These are phyloP conservation scores for Talaromyces liani DNA, from an alignment of 495 filamentous ascomycete species.

Conservation along the genomic window DNA sequence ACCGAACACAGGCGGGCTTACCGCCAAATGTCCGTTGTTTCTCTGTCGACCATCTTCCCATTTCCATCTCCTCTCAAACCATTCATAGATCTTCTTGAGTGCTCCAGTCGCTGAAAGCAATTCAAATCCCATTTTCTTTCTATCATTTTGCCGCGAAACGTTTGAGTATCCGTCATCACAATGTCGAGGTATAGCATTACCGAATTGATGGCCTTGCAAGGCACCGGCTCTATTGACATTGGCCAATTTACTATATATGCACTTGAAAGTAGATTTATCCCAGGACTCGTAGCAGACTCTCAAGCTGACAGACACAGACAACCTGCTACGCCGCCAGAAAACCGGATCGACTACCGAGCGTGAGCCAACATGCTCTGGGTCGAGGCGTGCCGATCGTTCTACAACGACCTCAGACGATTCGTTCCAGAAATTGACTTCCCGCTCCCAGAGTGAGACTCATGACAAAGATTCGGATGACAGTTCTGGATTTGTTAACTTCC, in stretches of 20 bases:
- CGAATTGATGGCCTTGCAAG: constrained; percentile 29
- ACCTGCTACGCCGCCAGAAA: constrained; percentile 18
- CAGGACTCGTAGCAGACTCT: too few species aligned
- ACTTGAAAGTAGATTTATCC: constrained; percentile 17
- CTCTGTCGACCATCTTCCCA: background rate
- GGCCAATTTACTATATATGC: constrained; percentile 23
- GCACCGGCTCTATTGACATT: constrained; percentile 21
- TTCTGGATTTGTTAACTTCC: constrained; percentile 41
- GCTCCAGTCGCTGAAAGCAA: background rate
- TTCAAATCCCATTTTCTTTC: background rate
- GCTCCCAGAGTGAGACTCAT: constrained; percentile 19
- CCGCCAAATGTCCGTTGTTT: background rate
- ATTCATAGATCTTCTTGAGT: background rate
- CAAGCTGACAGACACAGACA: constrained; percentile 13
- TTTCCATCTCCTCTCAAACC: background rate
- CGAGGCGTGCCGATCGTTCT: background rate
- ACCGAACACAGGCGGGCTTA: background rate
- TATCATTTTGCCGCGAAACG: background rate
- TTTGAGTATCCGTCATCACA: constrained; percentile 3
- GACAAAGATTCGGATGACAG: constrained; percentile 20
- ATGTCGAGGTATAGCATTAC: constrained; percentile 33
- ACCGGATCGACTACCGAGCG: constrained; percentile 13
- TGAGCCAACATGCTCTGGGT: constrained; percentile 10
- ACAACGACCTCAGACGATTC: constrained; percentile 7
- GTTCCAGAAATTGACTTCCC: constrained; percentile 13